phyloP scores from a whole-genome alignment of 2,329 filamentous ascomycete genomes.

The Colletotrichum truncatum region DNA sequence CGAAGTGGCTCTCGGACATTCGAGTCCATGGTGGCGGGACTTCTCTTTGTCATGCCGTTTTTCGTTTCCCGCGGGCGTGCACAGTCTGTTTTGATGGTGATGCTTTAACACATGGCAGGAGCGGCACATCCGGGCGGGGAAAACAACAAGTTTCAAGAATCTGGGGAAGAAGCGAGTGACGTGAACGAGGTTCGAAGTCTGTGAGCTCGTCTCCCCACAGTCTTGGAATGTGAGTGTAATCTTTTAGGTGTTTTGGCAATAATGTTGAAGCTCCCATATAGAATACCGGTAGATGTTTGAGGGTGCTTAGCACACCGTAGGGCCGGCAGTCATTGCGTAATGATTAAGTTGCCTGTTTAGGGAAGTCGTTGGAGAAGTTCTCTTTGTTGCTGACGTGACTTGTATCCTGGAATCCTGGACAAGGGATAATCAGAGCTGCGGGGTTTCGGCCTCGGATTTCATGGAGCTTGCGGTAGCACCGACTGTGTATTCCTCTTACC shows the following conservation, averaged over 20 bases:
- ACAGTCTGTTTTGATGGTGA: slow-evolving; percentile 11
- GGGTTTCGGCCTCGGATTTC: slow-evolving; percentile 16
- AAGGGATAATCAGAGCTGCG: slow-evolving; percentile 3
- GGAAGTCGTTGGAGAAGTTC: not conserved
- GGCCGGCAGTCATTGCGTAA: slow-evolving; percentile 10
- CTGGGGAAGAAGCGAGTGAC: slow-evolving; percentile 15
- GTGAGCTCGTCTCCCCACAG: not conserved
- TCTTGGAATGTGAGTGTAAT: slow-evolving; percentile 1
- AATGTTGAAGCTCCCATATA: slow-evolving; percentile 1
- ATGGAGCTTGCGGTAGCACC: not conserved
- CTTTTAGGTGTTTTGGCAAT: not conserved
- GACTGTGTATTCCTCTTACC: slow-evolving; percentile 9
- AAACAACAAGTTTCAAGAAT: slow-evolving; percentile 12
- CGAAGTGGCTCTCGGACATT: slow-evolving; percentile 19
- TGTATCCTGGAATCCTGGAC: too few species aligned
- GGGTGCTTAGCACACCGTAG: not conserved
- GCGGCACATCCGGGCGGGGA: slow-evolving; percentile 7
- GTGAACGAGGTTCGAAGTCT: slow-evolving; percentile 13
- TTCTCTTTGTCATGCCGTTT: not conserved
- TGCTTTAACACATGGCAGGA: slow-evolving; percentile 19
- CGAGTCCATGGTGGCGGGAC: slow-evolving; percentile 23
- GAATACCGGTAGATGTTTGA: slow-evolving; percentile 9
- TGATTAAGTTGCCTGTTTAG: not conserved
- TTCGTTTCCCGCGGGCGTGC: slow-evolving; percentile 3
- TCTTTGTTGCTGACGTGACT: too few species aligned